These are phyloP conservation scores for Russula foetens DNA, from an alignment of 768 basidiomycete genomes.

Conservation along the genomic window DNA sequence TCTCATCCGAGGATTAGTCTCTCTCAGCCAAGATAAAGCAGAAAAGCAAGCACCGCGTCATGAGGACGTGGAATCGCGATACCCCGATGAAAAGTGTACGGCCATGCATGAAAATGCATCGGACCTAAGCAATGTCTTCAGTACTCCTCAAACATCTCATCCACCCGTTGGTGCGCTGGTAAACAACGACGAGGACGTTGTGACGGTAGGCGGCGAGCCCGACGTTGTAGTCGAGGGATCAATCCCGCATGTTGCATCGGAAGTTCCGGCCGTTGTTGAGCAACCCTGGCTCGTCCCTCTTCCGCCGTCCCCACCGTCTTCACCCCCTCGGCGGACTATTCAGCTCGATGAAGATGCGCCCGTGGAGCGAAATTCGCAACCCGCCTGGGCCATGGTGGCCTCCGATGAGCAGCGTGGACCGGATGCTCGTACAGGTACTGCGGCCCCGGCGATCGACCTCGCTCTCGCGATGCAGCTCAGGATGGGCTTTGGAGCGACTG, in stretches of 20 bases:
- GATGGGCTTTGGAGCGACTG: slow-evolving; percentile 59
- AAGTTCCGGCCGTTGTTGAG: slow-evolving; percentile 9
- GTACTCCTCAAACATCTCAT: neutral
- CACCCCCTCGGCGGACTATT: slow-evolving; percentile 21
- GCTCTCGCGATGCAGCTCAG: slow-evolving; percentile 74
- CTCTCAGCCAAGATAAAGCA: slow-evolving; percentile 20
- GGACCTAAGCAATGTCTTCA: neutral
- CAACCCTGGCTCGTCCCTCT: slow-evolving; percentile 20
- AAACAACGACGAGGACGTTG: slow-evolving; percentile 5
- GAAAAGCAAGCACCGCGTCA: slow-evolving; percentile 16
- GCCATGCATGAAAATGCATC: neutral
- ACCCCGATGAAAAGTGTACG: slow-evolving; percentile 9
- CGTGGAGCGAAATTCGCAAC: neutral
- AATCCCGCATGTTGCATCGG: neutral
- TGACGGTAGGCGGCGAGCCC: slow-evolving; percentile 4
- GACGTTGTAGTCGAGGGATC: neutral
- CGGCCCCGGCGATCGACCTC: slow-evolving; percentile 41
- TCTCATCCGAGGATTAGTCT: slow-evolving; percentile 11
- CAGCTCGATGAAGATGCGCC: slow-evolving; percentile 6
- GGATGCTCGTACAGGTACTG: slow-evolving; percentile 33
- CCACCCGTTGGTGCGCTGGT: slow-evolving; percentile 6
- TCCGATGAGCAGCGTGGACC: slow-evolving; percentile 16
- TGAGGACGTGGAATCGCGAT: slow-evolving; percentile 1
- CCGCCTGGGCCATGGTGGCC: slow-evolving; percentile 9
- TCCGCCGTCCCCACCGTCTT: slow-evolving; percentile 16